Conservation (phyloP, 768 basidiomycete genomes). For the Neoboletus brunneissimus region DNA sequence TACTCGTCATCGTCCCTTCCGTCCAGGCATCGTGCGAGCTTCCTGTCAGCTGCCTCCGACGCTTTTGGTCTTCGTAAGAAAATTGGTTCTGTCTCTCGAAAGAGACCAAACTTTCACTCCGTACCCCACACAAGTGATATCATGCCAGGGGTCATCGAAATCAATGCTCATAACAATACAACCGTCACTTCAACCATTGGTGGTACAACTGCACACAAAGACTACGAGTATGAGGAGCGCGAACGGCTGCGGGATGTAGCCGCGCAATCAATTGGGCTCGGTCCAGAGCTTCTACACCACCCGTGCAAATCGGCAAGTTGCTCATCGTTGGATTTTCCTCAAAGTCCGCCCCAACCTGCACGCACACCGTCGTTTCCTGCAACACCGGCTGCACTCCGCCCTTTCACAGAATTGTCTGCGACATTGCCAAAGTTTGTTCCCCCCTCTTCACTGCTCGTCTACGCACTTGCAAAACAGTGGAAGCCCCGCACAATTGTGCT, state of each 20-base stretch:
- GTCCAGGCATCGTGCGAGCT: conserved; percentile 41
- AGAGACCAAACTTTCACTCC: conserved; percentile 33
- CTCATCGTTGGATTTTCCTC: conserved; percentile 19
- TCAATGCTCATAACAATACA: conserved; percentile 42
- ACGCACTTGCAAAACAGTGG: conserved; percentile 73
- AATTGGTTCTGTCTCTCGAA: conserved; percentile 41
- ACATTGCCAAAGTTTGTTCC: conserved; percentile 68
- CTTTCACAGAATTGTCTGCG: conserved; percentile 52
- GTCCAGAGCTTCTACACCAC: conserved; percentile 47
- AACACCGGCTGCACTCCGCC: conserved; percentile 45
- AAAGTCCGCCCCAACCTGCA: conserved; percentile 3
- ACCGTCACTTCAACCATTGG: conserved; percentile 17
- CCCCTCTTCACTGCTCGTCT: conserved; percentile 65
- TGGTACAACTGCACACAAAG: conserved; percentile 29
- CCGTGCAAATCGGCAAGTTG: conserved; percentile 21
- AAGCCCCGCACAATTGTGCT: conserved; percentile 62
- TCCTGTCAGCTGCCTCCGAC: conserved; percentile 55
- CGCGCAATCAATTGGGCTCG: conserved; percentile 72
- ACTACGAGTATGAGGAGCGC: conserved; percentile 70
- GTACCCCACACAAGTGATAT: conserved; percentile 37
- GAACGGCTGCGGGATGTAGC: conserved; percentile 73
- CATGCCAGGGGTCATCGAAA: conserved; percentile 73
- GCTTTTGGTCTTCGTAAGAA: conserved; percentile 44
- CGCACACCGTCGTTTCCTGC: conserved; percentile 61
- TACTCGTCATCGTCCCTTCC: conserved; percentile 4